phyloP scores from a whole-genome alignment of 176 grass and related monocot genomes.

The Rhynchospora pubera region DNA sequence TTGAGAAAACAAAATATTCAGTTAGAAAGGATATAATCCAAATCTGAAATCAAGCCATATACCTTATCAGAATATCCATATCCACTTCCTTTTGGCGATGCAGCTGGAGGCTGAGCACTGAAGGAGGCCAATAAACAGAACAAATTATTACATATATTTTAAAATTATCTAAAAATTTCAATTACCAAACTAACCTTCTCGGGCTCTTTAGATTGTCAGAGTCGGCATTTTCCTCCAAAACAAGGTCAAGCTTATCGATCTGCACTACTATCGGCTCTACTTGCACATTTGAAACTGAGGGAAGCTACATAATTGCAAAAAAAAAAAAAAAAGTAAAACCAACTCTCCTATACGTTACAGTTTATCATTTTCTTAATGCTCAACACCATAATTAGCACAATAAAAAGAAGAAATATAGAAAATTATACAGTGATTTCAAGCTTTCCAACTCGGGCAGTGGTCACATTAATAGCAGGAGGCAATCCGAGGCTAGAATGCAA shows the following conservation, averaged over 20 bases:
- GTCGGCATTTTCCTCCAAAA: constrained; percentile 84
- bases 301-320: constrained; percentile 43
- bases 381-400: not conserved
- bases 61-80: constrained; percentile 99
- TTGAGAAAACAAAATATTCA: no score
- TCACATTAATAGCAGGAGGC: constrained; percentile 68
- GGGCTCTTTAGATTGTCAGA: constrained; percentile 61
- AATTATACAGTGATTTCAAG: constrained; percentile 86
- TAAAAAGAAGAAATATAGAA: not conserved
- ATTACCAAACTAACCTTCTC: constrained; percentile 43
- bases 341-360: not conserved
- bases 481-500: constrained; percentile 85
- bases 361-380: not conserved
- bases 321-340: not conserved
- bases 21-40: no score
- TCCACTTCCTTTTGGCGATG: constrained; percentile 65
- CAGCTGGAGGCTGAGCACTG: constrained; percentile 35
- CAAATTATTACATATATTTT: constrained; percentile 18
- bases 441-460: constrained; percentile 74
- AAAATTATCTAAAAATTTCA: not conserved
- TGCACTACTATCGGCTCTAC: constrained; percentile 82
- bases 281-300: constrained; percentile 98
- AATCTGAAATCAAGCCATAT: constrained; percentile 14
- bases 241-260: constrained; percentile 83
- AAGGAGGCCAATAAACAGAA: constrained; percentile 13